These are phyloP conservation scores for Ogataea trehalophila DNA, from an alignment of 805 yeast species.

Conservation along the genomic window DNA sequence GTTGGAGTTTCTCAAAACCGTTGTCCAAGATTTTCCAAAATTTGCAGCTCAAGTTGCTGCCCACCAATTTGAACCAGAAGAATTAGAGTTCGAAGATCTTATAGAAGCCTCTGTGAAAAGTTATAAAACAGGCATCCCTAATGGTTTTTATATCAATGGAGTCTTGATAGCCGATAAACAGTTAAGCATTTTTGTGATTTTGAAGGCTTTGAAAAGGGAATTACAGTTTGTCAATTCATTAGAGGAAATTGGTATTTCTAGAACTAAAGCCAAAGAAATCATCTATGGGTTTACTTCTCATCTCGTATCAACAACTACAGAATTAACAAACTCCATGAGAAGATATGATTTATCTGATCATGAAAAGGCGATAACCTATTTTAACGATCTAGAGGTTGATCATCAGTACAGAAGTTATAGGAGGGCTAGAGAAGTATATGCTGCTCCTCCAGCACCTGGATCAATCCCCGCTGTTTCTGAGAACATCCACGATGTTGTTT, in stretches of 20 bases:
- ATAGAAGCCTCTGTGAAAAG: constrained; percentile 1
- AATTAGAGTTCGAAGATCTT: constrained; percentile 1
- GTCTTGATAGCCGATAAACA: constrained; percentile 46
- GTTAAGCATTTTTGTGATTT: constrained; percentile 38
- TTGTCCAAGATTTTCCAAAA: constrained; percentile 53
- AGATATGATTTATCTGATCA: constrained; percentile 22
- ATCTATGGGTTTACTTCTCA: constrained; percentile 35
- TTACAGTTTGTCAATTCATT: constrained; percentile 13
- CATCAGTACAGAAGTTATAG: constrained; percentile 43
- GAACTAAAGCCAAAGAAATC: constrained; percentile 31
- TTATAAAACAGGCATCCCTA: constrained; percentile 12
- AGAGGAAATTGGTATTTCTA: constrained; percentile 30
- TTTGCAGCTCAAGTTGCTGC: constrained; percentile 37
- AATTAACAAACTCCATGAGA: constrained; percentile 6
- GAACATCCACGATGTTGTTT: constrained; percentile 70
- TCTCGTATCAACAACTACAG: constrained; percentile 6
- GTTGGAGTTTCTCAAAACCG: constrained; percentile 33
- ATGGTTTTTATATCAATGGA: constrained; percentile 69
- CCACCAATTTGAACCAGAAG: constrained; percentile 7
- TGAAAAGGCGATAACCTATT: constrained; percentile 47
- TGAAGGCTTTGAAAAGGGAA: constrained; percentile 37
- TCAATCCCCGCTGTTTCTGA: constrained; percentile 66
- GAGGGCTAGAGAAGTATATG: constrained; percentile 42
- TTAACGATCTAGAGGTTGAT: constrained; percentile 75
- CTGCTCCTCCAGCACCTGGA: constrained; percentile 42